phyloP scores from a whole-genome alignment of 257 asterid species.

The Cynanchum wilfordii region DNA sequence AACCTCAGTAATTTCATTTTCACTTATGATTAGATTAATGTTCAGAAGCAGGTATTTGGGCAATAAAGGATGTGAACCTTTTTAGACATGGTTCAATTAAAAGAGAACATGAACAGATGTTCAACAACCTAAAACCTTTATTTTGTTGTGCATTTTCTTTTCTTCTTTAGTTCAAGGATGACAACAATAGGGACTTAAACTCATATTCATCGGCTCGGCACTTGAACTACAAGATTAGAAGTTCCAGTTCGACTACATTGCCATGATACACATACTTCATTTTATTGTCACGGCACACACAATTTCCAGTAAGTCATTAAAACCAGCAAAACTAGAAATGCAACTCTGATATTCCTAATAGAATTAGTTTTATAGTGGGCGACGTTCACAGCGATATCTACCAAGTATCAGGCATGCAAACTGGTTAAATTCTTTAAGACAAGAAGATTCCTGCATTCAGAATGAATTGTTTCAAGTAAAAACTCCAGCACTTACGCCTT shows the following conservation, averaged over 20 bases:
- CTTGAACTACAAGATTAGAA: neutral
- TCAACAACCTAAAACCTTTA: neutral
- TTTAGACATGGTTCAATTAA: neutral
- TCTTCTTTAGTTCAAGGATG: neutral
- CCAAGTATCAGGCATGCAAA: neutral
- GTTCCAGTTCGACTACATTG: neutral
- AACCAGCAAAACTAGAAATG: neutral
- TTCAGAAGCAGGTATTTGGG: neutral
- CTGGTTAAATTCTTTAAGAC: neutral
- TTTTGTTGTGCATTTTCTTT: neutral
- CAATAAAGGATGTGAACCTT: neutral
- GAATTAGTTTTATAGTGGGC: neutral
- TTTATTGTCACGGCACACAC: neutral
- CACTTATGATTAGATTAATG: neutral
- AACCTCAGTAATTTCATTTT: neutral
- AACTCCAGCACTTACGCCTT: constrained; percentile 62
- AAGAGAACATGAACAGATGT: neutral
- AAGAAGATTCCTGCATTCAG: neutral
- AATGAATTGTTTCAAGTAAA: neutral
- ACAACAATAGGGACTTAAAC: neutral
- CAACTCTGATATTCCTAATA: neutral
- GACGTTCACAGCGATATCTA: neutral
- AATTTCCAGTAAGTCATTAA: neutral
- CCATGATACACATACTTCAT: neutral
- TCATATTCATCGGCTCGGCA: neutral